Conservation (phyloP, 2,329 filamentous ascomycete species). For the Arthrinium phaeospermum region DNA sequence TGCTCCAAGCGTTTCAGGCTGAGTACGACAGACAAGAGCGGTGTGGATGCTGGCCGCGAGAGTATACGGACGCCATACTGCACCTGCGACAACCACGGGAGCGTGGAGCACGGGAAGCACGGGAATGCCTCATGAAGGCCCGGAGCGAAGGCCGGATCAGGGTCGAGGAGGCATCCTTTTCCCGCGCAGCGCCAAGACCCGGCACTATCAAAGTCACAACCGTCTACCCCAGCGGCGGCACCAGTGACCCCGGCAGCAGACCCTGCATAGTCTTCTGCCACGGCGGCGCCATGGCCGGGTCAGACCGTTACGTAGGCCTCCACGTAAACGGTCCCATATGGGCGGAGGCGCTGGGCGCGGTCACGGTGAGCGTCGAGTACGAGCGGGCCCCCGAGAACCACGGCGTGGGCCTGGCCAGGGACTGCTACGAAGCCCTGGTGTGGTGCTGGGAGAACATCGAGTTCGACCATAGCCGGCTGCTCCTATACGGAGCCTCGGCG, state of each 20-base stretch:
- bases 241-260: slow-evolving; percentile 25
- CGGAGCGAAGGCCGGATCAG: slow-evolving; percentile 3
- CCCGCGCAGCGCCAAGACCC: neutral
- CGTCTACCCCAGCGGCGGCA: neutral
- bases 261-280: slow-evolving; percentile 41
- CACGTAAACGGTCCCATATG: slow-evolving; percentile 37
- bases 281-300: slow-evolving; percentile 38
- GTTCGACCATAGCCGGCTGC: slow-evolving; percentile 53
- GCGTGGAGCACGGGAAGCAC: slow-evolving; percentile 1
- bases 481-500: slow-evolving; percentile 61
- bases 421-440: slow-evolving; percentile 46
- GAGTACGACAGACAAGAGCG: slow-evolving; percentile 10
- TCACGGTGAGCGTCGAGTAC: slow-evolving; percentile 41
- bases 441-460: slow-evolving; percentile 43
- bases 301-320: slow-evolving; percentile 39
- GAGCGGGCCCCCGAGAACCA: slow-evolving; percentile 39
- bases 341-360: slow-evolving; percentile 37
- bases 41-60: neutral
- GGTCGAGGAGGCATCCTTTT: slow-evolving; percentile 10
- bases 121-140: neutral
- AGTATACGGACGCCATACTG: slow-evolving; percentile 6
- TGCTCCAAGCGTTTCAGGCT: slow-evolving; percentile 15
- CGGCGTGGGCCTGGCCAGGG: slow-evolving; percentile 37
- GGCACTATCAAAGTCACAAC: slow-evolving; percentile 33
- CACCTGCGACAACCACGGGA: slow-evolving; percentile 17